Base-by-base conservation (phyloP, 495 filamentous ascomycete species). In the Penicillium mononematosum region DNA sequence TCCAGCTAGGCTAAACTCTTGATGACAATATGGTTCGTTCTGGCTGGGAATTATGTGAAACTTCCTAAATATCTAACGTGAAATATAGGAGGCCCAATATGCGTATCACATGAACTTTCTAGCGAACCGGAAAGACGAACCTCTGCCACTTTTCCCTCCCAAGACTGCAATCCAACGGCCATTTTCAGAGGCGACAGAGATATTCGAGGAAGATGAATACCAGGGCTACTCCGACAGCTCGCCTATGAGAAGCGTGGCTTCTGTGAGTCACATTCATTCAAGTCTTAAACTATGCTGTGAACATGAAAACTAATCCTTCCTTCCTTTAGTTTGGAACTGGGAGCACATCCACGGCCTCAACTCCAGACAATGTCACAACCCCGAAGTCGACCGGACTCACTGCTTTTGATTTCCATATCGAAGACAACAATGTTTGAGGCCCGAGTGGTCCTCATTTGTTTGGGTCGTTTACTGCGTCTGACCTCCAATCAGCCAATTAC, bases 111-210 rank as follows among this genome's bases (percentile, higher is more conserved):
- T 58, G 38, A 58, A 22, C 2, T 58, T 47, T 17, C 22, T 51
- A 31, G 34, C 46, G 42, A 48, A 48, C 34, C 55, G n/a, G 2
- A 58, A 58, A 17, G 24, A 58, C 19, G 55, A 58, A 22, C 48
- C 46, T 4, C 14, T 58, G n/a, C 55, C 55, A 11, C 38, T 58
- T 1, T 58, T 58, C 24, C 55, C 54, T 0, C 32, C 59, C 1
- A 38, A 44, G 19, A 45, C 47, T 2, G 38, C 44, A 11, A 14
- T 31, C 5, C 5, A 48, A 1, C 41, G 60, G 5, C 56, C 56
- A n/a, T 19, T 17, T 8, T 91, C 89, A 36, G 73, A 84, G 32
- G 81, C 83, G 31, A 91, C 85, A 14, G 86, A 90, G 55, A 84
- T 88, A 52, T 83, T 84, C 65, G 88, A 91, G 63, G 87, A 87